phyloP scores from a whole-genome alignment of 2,329 filamentous ascomycete genomes.

The Pseudogymnoascus sp. region DNA sequence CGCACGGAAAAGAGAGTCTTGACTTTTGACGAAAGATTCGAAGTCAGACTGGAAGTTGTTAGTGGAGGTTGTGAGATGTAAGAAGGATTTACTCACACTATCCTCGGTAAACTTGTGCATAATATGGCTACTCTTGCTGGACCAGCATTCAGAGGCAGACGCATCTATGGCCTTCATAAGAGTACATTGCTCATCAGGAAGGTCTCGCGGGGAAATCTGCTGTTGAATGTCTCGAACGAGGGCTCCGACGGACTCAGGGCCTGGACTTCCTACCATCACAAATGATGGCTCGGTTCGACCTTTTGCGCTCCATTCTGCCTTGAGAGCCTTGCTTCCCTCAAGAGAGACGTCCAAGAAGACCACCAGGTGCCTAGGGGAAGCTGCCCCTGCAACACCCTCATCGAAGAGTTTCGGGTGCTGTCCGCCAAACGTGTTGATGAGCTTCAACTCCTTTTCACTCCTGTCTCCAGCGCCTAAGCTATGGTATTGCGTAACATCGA shows the following conservation, averaged over 20 bases:
- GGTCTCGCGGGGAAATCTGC: not conserved
- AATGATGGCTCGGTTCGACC: not conserved
- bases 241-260: not conserved
- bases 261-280: slow-evolving; percentile 5
- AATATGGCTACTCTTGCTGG: not conserved
- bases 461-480: slow-evolving; percentile 33
- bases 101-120: not conserved
- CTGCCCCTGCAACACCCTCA: slow-evolving; percentile 18
- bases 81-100: not conserved
- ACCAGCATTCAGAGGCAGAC: not conserved
- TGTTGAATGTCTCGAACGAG: slow-evolving; percentile 1
- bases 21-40: not conserved
- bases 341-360: slow-evolving; percentile 4
- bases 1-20: slow-evolving; percentile 2
- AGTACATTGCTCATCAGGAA: not conserved
- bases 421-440: slow-evolving; percentile 54
- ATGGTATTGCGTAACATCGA: slow-evolving; percentile 38
- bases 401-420: slow-evolving; percentile 43
- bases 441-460: slow-evolving; percentile 36
- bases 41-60: not conserved
- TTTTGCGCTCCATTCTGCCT: not conserved
- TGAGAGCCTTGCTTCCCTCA: slow-evolving; percentile 1
- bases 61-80: not conserved
- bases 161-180: not conserved
- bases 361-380: not conserved